Percentiles rank a stretch among this genome's conserved stretches.
phyloP scores from a whole-genome alignment of 176 grass and related monocot species.

The Zea luxurians region DNA sequence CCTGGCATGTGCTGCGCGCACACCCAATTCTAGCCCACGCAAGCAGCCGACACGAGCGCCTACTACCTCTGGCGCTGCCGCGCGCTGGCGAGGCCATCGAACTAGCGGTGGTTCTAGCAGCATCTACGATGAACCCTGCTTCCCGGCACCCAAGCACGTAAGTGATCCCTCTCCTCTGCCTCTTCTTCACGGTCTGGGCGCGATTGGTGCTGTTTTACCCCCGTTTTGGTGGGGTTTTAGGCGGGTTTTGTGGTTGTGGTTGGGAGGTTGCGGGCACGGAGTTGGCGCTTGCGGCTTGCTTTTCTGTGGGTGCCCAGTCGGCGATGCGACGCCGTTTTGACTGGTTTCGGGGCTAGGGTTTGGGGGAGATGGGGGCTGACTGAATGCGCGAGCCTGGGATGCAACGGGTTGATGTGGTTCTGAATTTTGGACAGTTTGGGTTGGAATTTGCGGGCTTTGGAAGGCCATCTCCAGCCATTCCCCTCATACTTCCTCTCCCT shows the following conservation, averaged over 20 bases:
- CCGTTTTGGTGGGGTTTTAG: slow-evolving; percentile 21
- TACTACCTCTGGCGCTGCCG: neutral
- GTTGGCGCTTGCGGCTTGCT: neutral
- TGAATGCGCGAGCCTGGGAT: neutral
- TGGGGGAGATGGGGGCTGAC: neutral
- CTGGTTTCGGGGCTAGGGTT: neutral
- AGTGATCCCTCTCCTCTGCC: slow-evolving; percentile 3
- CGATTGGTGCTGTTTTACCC: neutral
- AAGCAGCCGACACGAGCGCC: neutral
- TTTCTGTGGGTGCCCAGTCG: neutral
- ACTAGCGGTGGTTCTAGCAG: neutral
- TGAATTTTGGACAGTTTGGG: neutral
- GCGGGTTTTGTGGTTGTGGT: neutral
- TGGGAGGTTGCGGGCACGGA: neutral
- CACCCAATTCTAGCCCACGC: neutral
- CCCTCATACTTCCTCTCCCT: too few relatives aligned
- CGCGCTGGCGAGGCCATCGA: slow-evolving; percentile 24
- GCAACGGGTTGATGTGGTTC: neutral
- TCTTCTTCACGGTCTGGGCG: neutral
- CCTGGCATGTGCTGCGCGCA: too few relatives aligned
- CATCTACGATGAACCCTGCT: neutral
- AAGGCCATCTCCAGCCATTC: too few relatives aligned
- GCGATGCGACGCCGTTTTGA: neutral
- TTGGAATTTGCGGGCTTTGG: neutral
- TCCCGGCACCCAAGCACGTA: slow-evolving; percentile 22